Conservation (phyloP, 768 basidiomycete genomes). For the Suillus luteus region DNA sequence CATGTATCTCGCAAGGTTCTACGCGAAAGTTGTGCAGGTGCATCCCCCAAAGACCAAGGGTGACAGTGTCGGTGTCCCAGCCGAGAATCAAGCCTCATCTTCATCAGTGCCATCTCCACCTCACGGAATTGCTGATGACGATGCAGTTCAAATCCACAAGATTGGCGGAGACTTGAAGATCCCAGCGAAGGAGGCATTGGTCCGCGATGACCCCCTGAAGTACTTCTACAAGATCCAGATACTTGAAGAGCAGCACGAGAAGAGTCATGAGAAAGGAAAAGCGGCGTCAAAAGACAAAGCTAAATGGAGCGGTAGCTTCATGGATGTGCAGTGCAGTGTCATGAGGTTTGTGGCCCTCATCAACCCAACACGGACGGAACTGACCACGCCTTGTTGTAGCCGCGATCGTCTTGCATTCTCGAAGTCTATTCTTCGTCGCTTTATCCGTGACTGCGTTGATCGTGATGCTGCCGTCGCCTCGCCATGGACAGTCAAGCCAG, state of each 20-base stretch:
- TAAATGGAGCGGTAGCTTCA: constrained; percentile 72
- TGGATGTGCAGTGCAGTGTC: constrained; percentile 78
- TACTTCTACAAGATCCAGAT: constrained; percentile 92
- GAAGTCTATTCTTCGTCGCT: constrained; percentile 94
- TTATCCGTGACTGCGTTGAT: constrained; percentile 94
- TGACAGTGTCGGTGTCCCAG: constrained; percentile 39
- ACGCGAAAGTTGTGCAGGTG: constrained; percentile 78
- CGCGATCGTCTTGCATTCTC: constrained; percentile 96
- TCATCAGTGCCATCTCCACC: constrained; percentile 49
- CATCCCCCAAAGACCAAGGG: constrained; percentile 62
- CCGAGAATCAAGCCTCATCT: constrained; percentile 33
- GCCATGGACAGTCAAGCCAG: constrained; percentile 92
- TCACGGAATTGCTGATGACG: constrained; percentile 46
- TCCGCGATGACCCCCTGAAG: constrained; percentile 73
- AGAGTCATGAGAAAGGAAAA: constrained; percentile 62
- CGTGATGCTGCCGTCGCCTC: constrained; percentile 90
- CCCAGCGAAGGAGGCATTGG: constrained; percentile 66
- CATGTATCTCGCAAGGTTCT: constrained; percentile 57
- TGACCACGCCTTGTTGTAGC: constrained; percentile 41
- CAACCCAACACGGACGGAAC: constrained; percentile 8
- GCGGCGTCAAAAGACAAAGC: constrained; percentile 57
- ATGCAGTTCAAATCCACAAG: constrained; percentile 59
- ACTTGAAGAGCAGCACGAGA: constrained; percentile 73
- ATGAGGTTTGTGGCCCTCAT: constrained; percentile 66
- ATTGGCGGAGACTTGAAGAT: constrained; percentile 81